These are phyloP conservation scores for Uromyces viciae-fabae DNA, from an alignment of 1,284 basidiomycete species.

Conservation along the genomic window DNA sequence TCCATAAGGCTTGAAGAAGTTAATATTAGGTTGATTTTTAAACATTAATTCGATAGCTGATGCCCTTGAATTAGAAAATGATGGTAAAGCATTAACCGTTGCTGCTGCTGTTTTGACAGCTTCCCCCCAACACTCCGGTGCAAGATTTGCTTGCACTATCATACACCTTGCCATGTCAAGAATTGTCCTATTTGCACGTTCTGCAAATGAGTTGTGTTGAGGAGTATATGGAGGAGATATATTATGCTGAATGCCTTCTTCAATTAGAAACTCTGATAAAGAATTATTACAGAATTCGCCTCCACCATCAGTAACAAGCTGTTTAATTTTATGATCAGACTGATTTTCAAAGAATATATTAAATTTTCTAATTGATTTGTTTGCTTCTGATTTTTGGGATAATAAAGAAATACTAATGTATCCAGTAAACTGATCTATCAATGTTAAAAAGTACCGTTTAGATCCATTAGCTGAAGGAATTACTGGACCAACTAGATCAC, in stretches of 20 bases:
- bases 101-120: neutral
- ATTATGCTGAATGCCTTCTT: neutral
- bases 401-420: too few relatives aligned
- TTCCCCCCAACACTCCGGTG: neutral
- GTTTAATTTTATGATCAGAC: neutral
- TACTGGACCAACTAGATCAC: too few relatives aligned
- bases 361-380: neutral
- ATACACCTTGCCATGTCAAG: neutral
- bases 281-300: neutral
- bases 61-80: neutral
- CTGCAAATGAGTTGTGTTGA: neutral
- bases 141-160: neutral
- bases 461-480: too few relatives aligned
- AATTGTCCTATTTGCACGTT: neutral
- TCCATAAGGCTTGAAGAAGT: neutral
- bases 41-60: neutral
- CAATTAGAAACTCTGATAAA: neutral
- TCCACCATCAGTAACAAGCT: neutral
- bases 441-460: too few relatives aligned
- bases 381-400: too few relatives aligned
- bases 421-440: too few relatives aligned
- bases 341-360: neutral
- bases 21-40: neutral
- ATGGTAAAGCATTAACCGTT: neutral
- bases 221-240: neutral